Percentiles rank a stretch among this genome's conserved stretches.
These are phyloP conservation scores for Pachysolen tannophilus DNA, from an alignment of 805 yeast genomes.

Conservation along the genomic window DNA sequence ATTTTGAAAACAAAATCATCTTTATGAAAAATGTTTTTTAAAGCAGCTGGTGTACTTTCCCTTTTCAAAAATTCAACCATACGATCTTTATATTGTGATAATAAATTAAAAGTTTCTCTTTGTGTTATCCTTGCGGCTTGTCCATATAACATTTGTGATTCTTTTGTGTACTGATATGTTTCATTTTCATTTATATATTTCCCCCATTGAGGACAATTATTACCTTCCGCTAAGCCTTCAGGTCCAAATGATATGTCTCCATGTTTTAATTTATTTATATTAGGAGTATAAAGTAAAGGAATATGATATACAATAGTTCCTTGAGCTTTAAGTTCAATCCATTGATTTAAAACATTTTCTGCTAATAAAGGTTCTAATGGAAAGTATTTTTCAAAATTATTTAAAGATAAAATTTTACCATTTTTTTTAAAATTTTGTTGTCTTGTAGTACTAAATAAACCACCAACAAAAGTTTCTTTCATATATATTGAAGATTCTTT, in stretches of 20 bases:
- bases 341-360: not conserved
- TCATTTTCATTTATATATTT: conserved; percentile 24
- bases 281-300: not conserved
- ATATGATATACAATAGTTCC: not conserved
- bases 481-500: not conserved
- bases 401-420: too few species aligned
- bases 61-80: not conserved
- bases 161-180: conserved; percentile 11
- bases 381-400: not conserved
- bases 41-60: not conserved
- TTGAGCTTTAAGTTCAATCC: not conserved
- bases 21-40: not conserved
- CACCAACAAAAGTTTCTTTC: not conserved
- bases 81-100: not conserved
- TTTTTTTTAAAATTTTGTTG: not conserved
- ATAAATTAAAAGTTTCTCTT: not conserved
- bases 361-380: not conserved
- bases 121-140: not conserved
- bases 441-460: not conserved
- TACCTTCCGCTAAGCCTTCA: not conserved
- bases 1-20: not conserved
- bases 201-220: conserved; percentile 18
- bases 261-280: not conserved
- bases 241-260: not conserved
- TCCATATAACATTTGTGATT: not conserved